A percentile compares a stretch with the other conserved stretches of the same genome.
Evolutionary conservation across 139 green algal genomes (phyloP).

Genomic region (Diplosphaera chodatii): DNA sequence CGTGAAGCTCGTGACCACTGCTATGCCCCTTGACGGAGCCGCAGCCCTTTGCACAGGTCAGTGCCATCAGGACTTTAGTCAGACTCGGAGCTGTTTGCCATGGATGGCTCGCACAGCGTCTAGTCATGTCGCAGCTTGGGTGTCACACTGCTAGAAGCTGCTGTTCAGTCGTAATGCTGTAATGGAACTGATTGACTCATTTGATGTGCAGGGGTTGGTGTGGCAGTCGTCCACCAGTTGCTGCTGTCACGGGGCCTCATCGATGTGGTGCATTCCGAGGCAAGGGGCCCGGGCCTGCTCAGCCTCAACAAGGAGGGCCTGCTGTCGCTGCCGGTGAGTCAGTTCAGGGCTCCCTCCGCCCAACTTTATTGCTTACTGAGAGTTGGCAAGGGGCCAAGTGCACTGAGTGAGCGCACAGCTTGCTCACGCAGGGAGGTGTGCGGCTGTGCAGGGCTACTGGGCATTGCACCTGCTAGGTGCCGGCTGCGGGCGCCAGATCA

Average conservation of each 20-base stretch:
- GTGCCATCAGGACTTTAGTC: no score
- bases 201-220: not conserved
- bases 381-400: no score
- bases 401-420: constrained; percentile 60
- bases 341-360: constrained; percentile 41
- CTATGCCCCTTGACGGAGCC: no score
- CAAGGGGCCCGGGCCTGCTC: constrained; percentile 26
- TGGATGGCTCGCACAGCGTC: no score
- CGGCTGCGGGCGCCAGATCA: not conserved
- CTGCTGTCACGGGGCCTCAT: not conserved
- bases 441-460: constrained; percentile 44
- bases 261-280: constrained; percentile 33
- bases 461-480: constrained; percentile 49
- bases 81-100: no score
- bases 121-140: no score
- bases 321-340: constrained; percentile 38
- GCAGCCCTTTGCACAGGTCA: no score
- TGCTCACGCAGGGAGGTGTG: constrained; percentile 19
- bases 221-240: not conserved
- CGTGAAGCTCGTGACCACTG: constrained; percentile 21
- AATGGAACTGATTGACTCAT: no score
- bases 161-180: no score
- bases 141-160: no score
- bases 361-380: no score
- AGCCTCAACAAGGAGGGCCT: constrained; percentile 83